Evolutionary conservation across 345 rosid species (phyloP), one percentile per base, ranked within the genome.

Genomic region (Lepidium didymum): DNA sequence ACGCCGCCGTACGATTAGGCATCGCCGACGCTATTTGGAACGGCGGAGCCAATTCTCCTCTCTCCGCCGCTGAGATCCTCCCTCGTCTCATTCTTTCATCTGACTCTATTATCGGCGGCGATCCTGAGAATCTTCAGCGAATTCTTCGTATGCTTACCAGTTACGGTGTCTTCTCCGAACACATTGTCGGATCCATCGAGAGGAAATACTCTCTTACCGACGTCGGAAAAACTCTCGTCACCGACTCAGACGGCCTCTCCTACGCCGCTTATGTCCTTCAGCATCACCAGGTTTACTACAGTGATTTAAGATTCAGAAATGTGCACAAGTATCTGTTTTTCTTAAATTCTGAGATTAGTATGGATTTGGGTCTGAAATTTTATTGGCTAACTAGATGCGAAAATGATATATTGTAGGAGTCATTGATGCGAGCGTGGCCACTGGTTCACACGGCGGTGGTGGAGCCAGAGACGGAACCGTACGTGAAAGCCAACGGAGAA

Each of bases 21-120:
- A 84, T 90, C 16, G 81, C 96, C 16, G 96, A 92, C 66, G 91
- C 87, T 52, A 82, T 92, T 70, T 92, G 98, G 98, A 83, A 84
- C 67, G 75, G 65, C 46, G 98, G 96, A 14, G 77, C 78, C 74
- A 92, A 92, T 73, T 19, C 74, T 43, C 96, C 98, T 5, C 80
- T 90, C 78, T 77, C 96, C 64, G 84, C 97, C 74, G 52, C 85
- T 37, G 79, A 92, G 81, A 90, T 92, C 68, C 87, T 93, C 75
- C 42, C 87, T 6, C 84, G 67, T 3, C 53, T 83, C 68, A 68
- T 27, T n/a, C 47, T 76, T 70, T 27, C 83, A 49, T 76, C 68
- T 45, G 27, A 69, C 23, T 76, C 77, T 53, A 70, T 43, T 21
- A 56, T 59, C 5, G 86, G 77, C 4, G 90, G 78, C 12, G 91